These are phyloP conservation scores for Solanum lycopersicoides DNA, from an alignment of 257 asterid genomes.

Conservation along the genomic window DNA sequence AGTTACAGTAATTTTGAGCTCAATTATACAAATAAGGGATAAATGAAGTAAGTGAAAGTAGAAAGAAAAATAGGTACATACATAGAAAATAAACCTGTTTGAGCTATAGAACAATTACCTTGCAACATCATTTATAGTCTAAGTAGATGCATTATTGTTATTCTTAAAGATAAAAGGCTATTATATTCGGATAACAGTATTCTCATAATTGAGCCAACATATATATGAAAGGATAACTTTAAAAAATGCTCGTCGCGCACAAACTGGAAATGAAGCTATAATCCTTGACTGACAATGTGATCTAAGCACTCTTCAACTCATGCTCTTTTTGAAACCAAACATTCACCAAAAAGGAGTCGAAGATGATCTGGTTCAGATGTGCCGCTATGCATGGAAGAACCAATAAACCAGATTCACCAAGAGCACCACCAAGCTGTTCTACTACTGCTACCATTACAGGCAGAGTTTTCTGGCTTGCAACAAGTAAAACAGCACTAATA, in stretches of 20 bases:
- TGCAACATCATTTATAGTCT: neutral
- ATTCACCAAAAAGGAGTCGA: constrained; percentile 72
- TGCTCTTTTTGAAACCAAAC: constrained; percentile 44
- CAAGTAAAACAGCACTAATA: constrained; percentile 61
- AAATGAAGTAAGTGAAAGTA: neutral
- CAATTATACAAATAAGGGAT: neutral
- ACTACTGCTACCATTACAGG: constrained; percentile 97
- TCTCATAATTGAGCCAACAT: neutral
- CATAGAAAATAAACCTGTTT: neutral
- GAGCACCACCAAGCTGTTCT: constrained; percentile 89
- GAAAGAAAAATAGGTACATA: neutral
- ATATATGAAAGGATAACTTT: neutral
- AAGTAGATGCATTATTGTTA: neutral
- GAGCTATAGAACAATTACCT: neutral
- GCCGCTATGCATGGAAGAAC: constrained; percentile 97
- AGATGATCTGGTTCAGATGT: constrained; percentile 83
- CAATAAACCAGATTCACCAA: constrained; percentile 85
- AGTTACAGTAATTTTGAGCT: neutral
- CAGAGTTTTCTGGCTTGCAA: constrained; percentile 96
- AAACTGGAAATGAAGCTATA: neutral
- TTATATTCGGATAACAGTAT: neutral
- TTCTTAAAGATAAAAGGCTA: neutral
- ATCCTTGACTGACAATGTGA: neutral
- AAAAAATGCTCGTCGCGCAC: neutral
- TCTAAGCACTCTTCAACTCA: constrained; percentile 29